Base-by-base conservation (phyloP, 192 early-diverging fungal species). In the Backusella luteola region DNA sequence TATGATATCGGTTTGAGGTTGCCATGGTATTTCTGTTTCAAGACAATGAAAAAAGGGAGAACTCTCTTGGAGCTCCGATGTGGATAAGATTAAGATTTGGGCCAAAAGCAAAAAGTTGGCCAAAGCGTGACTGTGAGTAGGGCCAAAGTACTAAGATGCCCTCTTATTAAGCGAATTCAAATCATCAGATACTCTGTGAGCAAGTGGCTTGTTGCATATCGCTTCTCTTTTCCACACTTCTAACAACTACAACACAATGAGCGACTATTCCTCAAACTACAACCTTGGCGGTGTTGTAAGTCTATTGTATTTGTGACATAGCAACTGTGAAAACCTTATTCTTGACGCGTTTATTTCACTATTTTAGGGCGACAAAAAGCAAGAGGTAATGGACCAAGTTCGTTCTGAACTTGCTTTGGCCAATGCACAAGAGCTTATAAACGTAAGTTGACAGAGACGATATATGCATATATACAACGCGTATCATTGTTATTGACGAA, bases 391-490 rank as follows among this genome's bases (percentile, higher is more conserved):
- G 87, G 85, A 93, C 42, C 91, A 92, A 84, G 88, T 96, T 63
- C 87, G 88, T 81, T 83, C 86, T 71, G 93, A 94, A 80, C 82
- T 96, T 66, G 94, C 94, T 5, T 78, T 96, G 74, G 90, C 92
- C 76, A 95, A 94, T 78, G 92, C 91, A 49, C 93, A 94, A 80
- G 93, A 94, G 80, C 85, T 96, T 35, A 89, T 94, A 71, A 91
- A 89, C 78, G 90, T 91, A 87, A 77, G 86, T 85, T 15, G n/a
- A 46, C 4, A 32, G 63, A 9, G 23, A 15, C 17, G 17, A 73
- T 32, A 23, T 7, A 73, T 34, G 42, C 42, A 44, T 44, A 44
- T 17, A 44, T 44, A 44, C 15, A 44, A 44, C 14, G 5, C 5
- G 15, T 17, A 44, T 12, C 42, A 44, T 5, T 44, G 14, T 44